Evolutionary conservation across 73 alveolate genomes (phyloP).

Genomic region (Strombidium stylifer): DNA sequence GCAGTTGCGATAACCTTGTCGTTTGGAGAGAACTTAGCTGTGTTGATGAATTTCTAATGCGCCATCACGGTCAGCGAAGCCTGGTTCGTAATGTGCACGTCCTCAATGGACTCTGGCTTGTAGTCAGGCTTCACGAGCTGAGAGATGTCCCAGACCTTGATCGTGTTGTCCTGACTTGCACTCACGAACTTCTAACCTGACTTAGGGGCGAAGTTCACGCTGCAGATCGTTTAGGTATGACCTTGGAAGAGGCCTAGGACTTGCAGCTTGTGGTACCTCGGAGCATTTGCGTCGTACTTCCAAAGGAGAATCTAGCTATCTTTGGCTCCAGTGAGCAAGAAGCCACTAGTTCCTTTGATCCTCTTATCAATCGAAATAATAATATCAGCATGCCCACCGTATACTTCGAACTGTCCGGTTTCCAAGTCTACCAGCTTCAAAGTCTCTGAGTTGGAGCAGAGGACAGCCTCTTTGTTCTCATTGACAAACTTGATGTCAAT

Average conservation of each 20-base stretch:
- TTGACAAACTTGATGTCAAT: constrained; percentile 62
- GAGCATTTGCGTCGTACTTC: constrained; percentile 70
- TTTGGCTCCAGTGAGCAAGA: constrained; percentile 85
- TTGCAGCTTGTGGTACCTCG: constrained; percentile 22
- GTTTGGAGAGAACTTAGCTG: constrained; percentile 91
- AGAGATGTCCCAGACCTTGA: constrained; percentile 78
- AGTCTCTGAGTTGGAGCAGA: constrained; percentile 77
- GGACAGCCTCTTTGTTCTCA: constrained; percentile 30
- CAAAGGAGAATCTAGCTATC: constrained; percentile 91
- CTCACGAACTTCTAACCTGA: constrained; percentile 63
- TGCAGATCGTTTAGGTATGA: constrained; percentile 83
- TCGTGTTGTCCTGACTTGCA: constrained; percentile 81
- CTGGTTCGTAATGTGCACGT: constrained; percentile 48
- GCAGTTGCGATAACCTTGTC: constrained; percentile 91
- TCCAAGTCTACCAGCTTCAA: constrained; percentile 68
- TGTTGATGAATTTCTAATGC: constrained; percentile 92
- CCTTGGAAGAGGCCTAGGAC: constrained; percentile 77
- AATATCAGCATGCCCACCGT: constrained; percentile 95
- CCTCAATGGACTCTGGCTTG: constrained; percentile 26
- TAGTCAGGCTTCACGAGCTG: constrained; percentile 24
- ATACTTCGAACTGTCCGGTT: constrained; percentile 42
- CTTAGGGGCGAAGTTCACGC: constrained; percentile 71
- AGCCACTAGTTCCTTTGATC: constrained; percentile 57
- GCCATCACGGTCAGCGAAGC: constrained; percentile 81
- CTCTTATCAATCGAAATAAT: constrained; percentile 82